phyloP scores from a whole-genome alignment of 176 grass and related monocot genomes.

The Bolboschoenus planiculmis region DNA sequence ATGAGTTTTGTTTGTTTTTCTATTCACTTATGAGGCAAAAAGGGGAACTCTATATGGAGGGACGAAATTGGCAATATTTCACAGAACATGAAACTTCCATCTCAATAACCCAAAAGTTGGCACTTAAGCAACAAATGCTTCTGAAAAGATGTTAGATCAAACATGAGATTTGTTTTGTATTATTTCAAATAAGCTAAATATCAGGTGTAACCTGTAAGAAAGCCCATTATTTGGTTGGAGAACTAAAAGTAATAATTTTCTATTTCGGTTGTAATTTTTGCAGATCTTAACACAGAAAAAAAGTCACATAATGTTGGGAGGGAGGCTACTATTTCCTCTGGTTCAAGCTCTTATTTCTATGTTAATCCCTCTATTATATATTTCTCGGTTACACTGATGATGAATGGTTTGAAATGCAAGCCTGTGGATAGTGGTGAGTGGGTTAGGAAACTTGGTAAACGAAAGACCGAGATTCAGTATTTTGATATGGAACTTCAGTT shows the following conservation, averaged over 20 bases:
- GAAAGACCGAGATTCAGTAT: constrained; percentile 45
- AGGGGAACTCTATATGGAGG: constrained; percentile 18
- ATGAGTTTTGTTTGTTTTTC: background rate
- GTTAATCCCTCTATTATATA: constrained; percentile 56
- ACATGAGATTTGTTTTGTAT: background rate
- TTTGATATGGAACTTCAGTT: constrained; percentile 80
- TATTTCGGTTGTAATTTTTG: constrained; percentile 28
- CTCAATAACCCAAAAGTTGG: constrained; percentile 1
- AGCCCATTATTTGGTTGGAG: background rate
- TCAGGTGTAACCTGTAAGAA: background rate
- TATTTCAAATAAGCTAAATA: background rate
- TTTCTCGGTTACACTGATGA: constrained; percentile 53
- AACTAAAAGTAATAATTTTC: background rate
- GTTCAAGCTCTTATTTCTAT: constrained; percentile 77
- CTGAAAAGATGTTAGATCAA: background rate
- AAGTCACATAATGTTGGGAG: constrained; percentile 40
- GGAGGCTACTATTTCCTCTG: constrained; percentile 44
- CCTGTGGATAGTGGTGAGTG: constrained; percentile 56
- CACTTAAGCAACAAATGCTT: background rate
- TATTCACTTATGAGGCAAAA: constrained; percentile 14
- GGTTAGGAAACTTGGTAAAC: constrained; percentile 60
- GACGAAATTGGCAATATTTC: background rate
- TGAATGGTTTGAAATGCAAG: constrained; percentile 59
- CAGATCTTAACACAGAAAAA: constrained; percentile 42
- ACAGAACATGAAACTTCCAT: background rate